Base-by-base conservation (phyloP, 2,329 filamentous ascomycete species). In the Phialophora chinensis region DNA sequence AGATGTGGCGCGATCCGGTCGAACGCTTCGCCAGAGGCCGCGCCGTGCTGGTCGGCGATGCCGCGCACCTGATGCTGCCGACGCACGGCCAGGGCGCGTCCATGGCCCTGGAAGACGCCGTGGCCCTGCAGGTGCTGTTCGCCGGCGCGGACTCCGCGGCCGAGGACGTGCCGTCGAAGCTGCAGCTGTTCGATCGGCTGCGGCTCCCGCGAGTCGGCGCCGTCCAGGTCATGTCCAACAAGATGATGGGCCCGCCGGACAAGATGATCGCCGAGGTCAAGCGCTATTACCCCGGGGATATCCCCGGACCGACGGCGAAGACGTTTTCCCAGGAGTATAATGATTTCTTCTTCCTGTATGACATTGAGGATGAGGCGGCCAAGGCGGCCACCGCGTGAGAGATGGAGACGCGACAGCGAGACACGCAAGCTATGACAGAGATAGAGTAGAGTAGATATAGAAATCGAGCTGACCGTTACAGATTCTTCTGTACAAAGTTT, bases 1-100 rank as follows among this genome's bases (percentile, higher is more conserved):
- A 64, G 44, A 69, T 69, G 64, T 67, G 56, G 57, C 67, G 67
- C 49, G 61, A 69, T 29, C 66, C 66, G 35, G 47, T 69, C 20
- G 52, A 63, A 35, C 63, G 23, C 0, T 91, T 86, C 84, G 50
- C 80, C 0, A 81, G 83, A 1, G 84, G 77, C 0, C 81, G 79
- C 4, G 74, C 90, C n/a, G 87, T 83, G 0, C 75, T 90, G 0
- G 75, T 91, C 0, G 89, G 89, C 0, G 89, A 91, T 73, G 87
- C 89, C 0, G 67, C 35, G 25, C 89, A 91, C 73, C 87, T 88
- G 0, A 90, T 91, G 72, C 78, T 88, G 0, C 88, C 88, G 17
- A 84, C 86, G 64, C 86, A 87, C 75, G 75, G 75, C 2, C 74
- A 77, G 55, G 75, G 75, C 42, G 75, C 72, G 4, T 72, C 72